These are phyloP conservation scores for Grigorovia humatica DNA, from an alignment of 805 yeast species.

Conservation along the genomic window DNA sequence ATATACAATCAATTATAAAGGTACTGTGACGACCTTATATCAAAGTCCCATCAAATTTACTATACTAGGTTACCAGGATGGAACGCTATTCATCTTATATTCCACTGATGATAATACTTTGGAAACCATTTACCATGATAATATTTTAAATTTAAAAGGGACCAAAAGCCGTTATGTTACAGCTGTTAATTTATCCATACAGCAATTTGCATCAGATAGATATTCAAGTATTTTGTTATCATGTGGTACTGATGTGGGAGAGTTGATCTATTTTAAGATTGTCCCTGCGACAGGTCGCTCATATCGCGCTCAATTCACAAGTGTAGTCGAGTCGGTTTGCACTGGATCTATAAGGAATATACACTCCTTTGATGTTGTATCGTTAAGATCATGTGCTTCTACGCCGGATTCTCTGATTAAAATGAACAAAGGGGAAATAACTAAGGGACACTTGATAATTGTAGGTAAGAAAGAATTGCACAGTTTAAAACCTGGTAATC, in stretches of 20 bases:
- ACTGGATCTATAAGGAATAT: slow-evolving; percentile 27
- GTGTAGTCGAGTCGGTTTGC: slow-evolving; percentile 46
- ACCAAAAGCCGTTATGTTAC: slow-evolving; percentile 35
- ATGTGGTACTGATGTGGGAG: slow-evolving; percentile 76
- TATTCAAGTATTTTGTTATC: slow-evolving; percentile 59
- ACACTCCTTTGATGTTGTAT: neutral
- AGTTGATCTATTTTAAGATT: slow-evolving; percentile 52
- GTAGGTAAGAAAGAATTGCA: slow-evolving; percentile 52
- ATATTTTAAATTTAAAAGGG: slow-evolving; percentile 17
- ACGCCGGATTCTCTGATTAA: slow-evolving; percentile 22
- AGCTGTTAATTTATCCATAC: slow-evolving; percentile 59
- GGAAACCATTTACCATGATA: slow-evolving; percentile 43
- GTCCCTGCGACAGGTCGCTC: slow-evolving; percentile 32
- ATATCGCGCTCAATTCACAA: slow-evolving; percentile 7
- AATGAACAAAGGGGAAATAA: slow-evolving; percentile 40
- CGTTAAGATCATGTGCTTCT: neutral
- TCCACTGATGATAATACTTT: slow-evolving; percentile 49
- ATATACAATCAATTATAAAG: slow-evolving; percentile 37
- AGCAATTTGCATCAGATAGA: slow-evolving; percentile 54
- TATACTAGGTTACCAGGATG: slow-evolving; percentile 66
- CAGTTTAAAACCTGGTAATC: neutral
- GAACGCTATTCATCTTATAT: slow-evolving; percentile 64
- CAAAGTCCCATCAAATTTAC: slow-evolving; percentile 76
- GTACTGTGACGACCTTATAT: slow-evolving; percentile 48
- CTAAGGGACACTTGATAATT: slow-evolving; percentile 47